Evolutionary conservation across 495 filamentous ascomycete genomes (phyloP).

Genomic region (Usnea hakonensis): DNA sequence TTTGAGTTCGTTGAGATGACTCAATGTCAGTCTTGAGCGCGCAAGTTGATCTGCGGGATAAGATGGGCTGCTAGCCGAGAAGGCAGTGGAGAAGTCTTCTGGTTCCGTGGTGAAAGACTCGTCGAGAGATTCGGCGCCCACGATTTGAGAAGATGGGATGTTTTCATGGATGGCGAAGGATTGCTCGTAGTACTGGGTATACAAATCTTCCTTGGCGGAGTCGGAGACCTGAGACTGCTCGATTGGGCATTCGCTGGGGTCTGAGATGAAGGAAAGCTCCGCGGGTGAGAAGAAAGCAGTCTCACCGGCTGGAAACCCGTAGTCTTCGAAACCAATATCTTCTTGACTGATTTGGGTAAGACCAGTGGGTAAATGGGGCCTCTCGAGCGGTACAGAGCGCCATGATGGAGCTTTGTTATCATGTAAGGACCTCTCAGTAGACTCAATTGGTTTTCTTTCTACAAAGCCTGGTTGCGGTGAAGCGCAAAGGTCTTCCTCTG

Average conservation of each 20-base stretch:
- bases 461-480: constrained; percentile 9
- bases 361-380: constrained; percentile 21
- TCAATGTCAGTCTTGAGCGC: constrained; percentile 22
- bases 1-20: constrained; percentile 53
- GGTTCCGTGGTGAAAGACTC: constrained; percentile 18
- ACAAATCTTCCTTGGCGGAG: constrained; percentile 30
- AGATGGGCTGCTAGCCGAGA: constrained; percentile 19
- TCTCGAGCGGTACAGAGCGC: constrained; percentile 19
- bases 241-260: background rate
- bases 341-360: constrained; percentile 15
- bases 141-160: constrained; percentile 44
- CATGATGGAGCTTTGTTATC: constrained; percentile 40
- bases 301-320: background rate
- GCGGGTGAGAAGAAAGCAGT: constrained; percentile 16
- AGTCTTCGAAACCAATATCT: background rate
- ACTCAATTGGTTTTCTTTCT: background rate
- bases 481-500: constrained; percentile 14
- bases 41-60: constrained; percentile 12
- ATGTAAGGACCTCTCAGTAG: constrained; percentile 44
- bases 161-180: constrained; percentile 59
- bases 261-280: constrained; percentile 12
- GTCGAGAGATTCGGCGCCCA: constrained; percentile 15
- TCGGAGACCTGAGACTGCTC: background rate
- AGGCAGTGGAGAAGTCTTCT: constrained; percentile 28
- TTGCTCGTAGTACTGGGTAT: constrained; percentile 64